A percentile compares a stretch with the other conserved stretches of the same genome.
Evolutionary conservation across 768 basidiomycete genomes (phyloP).

Genomic region (Serendipita sp.): DNA sequence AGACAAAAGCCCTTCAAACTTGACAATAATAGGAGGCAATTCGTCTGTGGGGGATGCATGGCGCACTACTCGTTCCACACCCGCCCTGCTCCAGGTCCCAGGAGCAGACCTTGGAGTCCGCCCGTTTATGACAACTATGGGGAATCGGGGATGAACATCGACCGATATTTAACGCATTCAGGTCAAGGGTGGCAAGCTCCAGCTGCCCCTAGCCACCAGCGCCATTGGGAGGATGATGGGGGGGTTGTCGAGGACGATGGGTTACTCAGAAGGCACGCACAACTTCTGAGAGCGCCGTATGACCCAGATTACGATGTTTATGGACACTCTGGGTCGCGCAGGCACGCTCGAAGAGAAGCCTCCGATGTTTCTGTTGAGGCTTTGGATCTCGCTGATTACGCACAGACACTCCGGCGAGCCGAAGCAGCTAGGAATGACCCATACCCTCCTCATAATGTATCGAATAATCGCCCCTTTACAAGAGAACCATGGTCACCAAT

Average conservation of each 20-base stretch:
- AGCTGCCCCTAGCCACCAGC: neutral
- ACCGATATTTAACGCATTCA: neutral
- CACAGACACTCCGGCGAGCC: conserved; percentile 29
- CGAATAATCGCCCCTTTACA: neutral
- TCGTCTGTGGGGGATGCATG: conserved; percentile 1
- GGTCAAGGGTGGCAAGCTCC: neutral
- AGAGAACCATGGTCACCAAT: neutral
- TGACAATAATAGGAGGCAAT: neutral
- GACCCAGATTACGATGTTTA: neutral
- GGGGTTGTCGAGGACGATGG: neutral
- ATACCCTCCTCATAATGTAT: neutral
- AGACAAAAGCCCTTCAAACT: neutral
- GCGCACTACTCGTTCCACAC: neutral
- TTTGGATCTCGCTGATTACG: conserved; percentile 57
- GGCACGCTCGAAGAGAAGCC: conserved; percentile 24
- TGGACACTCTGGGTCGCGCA: neutral
- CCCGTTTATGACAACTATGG: neutral
- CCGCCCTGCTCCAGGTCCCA: neutral
- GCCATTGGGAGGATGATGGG: neutral
- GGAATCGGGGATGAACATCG: neutral
- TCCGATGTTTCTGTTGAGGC: conserved; percentile 56
- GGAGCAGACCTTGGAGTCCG: conserved; percentile 4
- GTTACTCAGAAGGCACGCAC: neutral
- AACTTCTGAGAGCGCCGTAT: neutral
- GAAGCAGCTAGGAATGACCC: neutral